Percentiles rank a stretch among this genome's conserved stretches.
phyloP scores from a whole-genome alignment of 2,329 filamentous ascomycete genomes.

The Epichloe gansuensis region DNA sequence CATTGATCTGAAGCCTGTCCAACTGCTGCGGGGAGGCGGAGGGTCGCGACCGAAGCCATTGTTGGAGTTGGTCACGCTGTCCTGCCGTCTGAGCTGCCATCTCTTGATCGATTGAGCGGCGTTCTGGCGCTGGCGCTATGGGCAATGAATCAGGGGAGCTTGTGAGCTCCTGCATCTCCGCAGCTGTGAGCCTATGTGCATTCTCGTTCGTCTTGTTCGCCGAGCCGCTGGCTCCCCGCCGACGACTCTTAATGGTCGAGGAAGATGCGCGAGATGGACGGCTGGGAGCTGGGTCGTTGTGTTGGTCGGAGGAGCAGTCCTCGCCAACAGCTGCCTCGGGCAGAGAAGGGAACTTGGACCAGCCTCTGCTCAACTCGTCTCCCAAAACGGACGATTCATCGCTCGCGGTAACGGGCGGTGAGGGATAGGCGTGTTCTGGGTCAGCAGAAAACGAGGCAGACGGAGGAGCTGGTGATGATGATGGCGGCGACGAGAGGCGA shows the following conservation, averaged over 20 bases:
- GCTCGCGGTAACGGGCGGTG: constrained; percentile 12
- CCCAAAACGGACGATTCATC: constrained; percentile 21
- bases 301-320: background rate
- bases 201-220: constrained; percentile 25
- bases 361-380: constrained; percentile 11
- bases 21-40: background rate
- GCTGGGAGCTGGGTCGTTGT: background rate
- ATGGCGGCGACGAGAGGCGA: constrained; percentile 7
- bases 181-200: constrained; percentile 42
- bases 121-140: constrained; percentile 28
- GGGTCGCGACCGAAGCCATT: background rate
- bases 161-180: constrained; percentile 45
- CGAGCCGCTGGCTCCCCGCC: constrained; percentile 18
- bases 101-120: constrained; percentile 20
- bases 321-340: background rate
- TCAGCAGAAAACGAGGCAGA: constrained; percentile 1
- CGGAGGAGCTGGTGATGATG: constrained; percentile 1
- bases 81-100: constrained; percentile 15
- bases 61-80: constrained; percentile 13
- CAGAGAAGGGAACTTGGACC: constrained; percentile 1
- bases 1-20: constrained; percentile 12
- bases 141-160: constrained; percentile 46
- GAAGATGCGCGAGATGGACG: background rate
- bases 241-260: constrained; percentile 4
- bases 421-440: background rate